These are phyloP conservation scores for Dictyostelium citrinum DNA, from an alignment of 78 protist species.

Conservation along the genomic window DNA sequence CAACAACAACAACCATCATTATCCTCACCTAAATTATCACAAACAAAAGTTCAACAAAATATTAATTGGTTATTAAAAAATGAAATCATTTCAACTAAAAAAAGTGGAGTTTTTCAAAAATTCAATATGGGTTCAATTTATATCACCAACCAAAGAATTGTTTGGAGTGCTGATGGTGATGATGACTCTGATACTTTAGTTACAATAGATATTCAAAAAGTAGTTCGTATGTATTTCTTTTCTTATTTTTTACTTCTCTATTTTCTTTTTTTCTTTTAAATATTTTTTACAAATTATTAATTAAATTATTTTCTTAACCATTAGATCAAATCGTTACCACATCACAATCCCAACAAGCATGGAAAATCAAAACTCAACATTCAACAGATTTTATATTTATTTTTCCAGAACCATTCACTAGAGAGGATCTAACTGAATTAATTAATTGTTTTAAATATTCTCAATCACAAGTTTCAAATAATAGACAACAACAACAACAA, in stretches of 20 bases:
- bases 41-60: background rate
- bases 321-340: constrained; percentile 12
- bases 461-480: background rate
- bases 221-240: constrained; percentile 24
- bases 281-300: background rate
- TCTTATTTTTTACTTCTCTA: background rate
- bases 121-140: constrained; percentile 8
- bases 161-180: constrained; percentile 6
- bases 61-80: constrained; percentile 2
- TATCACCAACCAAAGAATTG: constrained; percentile 34
- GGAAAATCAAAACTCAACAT: constrained; percentile 28
- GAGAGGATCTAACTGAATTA: background rate
- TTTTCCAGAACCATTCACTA: constrained; percentile 22
- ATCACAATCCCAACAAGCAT: background rate
- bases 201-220: constrained; percentile 6
- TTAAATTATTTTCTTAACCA: background rate
- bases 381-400: constrained; percentile 24
- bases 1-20: background rate
- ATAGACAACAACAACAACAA: background rate
- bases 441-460: constrained; percentile 14
- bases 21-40: background rate
- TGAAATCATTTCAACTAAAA: background rate
- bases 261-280: background rate
- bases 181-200: background rate
- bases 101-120: constrained; percentile 9